Evolutionary conservation across 2,329 filamentous ascomycete species (phyloP), one percentile per base, ranked within the genome.

Genomic region (Blastomyces percursus): DNA sequence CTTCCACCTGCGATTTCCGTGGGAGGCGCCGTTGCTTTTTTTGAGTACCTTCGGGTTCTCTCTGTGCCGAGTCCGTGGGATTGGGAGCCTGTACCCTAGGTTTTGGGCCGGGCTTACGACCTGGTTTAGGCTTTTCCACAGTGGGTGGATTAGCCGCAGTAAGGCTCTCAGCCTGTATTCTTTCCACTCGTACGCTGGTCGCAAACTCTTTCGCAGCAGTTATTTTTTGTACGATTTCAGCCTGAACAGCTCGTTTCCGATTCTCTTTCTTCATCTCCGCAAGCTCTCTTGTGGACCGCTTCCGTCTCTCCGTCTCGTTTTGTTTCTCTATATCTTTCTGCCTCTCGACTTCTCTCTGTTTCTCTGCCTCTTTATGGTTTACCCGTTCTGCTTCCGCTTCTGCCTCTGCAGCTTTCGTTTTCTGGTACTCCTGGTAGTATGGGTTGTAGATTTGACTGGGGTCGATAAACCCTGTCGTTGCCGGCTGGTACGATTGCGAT

Each of bases 401-500:
- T 1, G 69, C 65, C 24, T 68, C 74, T 64, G 73, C 73, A 52
- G 71, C 70, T n/a, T 69, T 70, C 19, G 70, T 69, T 66, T 77
- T 75, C 46, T 79, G 72, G 64, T 80, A 75, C 59, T 79, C 76
- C 63, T 80, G 77, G 2, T 78, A 78, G 71, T 78, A 81, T 2
- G 80, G 79, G 63, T 83, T 80, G 64, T 83, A 83, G 2, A 83
- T 79, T 56, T 80, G 78, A 55, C 74, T 80, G 2, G 81, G 81
- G 68, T 83, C 79, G 24, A 83, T 79, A 1, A 80, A 82, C 3
- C 70, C 75, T 4, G 76, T 69, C 54, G 74, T 46, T 1, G 64
- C 59, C 12, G 51, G 42, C 32, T 65, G 63, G 50, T 59, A 21
- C n/a, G 57, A 46, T 59, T 59, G 57, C 19, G 57, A 32, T 48